Conservation (phyloP, 2,329 filamentous ascomycete genomes). For the Sclerotiophoma versabilis region DNA sequence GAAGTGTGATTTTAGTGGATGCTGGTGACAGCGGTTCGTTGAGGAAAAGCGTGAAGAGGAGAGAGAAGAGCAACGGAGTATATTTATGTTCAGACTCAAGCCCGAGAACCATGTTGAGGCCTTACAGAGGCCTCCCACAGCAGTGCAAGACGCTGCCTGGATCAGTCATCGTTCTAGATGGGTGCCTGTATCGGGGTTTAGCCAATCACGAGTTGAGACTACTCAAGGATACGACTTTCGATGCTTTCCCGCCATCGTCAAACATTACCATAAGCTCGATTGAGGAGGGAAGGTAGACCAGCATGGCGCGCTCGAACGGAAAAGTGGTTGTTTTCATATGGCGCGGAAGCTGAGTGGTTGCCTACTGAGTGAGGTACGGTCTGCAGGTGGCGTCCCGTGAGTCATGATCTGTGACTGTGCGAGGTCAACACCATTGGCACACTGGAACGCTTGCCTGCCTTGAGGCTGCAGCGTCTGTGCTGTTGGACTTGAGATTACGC, state of each 20-base stretch:
- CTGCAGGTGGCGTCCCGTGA: not conserved
- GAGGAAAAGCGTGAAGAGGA: conserved; percentile 3
- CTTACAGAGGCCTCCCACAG: conserved; percentile 5
- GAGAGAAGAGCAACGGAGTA: not conserved
- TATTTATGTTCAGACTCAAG: conserved; percentile 3
- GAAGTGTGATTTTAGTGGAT: no score
- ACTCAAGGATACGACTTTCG: not conserved
- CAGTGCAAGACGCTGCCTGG: conserved; percentile 18
- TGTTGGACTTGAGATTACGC: no score
- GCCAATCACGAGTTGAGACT: conserved; percentile 12
- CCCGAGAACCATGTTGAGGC: not conserved
- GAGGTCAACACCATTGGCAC: not conserved
- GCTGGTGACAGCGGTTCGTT: not conserved
- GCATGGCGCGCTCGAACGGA: not conserved
- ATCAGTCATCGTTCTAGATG: conserved; percentile 11
- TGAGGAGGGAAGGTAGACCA: not conserved
- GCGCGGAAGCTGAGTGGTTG: not conserved
- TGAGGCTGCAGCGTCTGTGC: no score
- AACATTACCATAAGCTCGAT: not conserved
- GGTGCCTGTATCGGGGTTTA: conserved; percentile 16
- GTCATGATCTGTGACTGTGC: not conserved
- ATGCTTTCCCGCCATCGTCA: not conserved
- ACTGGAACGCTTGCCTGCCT: no score
- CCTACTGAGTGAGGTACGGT: not conserved
- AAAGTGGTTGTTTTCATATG: not conserved